A percentile compares a stretch with the other conserved stretches of the same genome.
Conservation (phyloP, 2,329 filamentous ascomycete genomes). For the Cryphonectria nitschkei region DNA sequence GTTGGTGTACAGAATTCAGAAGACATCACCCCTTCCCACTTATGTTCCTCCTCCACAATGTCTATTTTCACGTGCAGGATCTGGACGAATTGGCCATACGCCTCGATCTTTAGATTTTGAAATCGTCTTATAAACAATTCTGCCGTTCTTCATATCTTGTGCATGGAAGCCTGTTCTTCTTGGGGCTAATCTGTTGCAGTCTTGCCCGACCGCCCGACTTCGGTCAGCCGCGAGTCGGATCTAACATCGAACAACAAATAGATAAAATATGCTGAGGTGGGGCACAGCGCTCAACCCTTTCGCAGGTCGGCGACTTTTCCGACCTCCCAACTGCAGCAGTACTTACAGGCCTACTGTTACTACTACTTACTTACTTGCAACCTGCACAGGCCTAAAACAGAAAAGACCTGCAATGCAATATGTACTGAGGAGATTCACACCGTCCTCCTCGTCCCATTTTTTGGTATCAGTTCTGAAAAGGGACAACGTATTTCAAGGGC, state of each 20-base stretch:
- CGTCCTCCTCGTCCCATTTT: background rate
- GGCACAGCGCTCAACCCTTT: slow-evolving; percentile 15
- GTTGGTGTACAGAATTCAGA: background rate
- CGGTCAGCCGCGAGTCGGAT: slow-evolving; percentile 24
- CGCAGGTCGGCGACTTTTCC: background rate
- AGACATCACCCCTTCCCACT: slow-evolving; percentile 15
- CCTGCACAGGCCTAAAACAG: background rate
- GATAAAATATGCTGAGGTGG: background rate
- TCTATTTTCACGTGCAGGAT: background rate
- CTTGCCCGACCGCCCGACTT: slow-evolving; percentile 21
- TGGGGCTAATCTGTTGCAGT: background rate
- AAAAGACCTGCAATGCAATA: slow-evolving; percentile 24
- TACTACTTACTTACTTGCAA: background rate
- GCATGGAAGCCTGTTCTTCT: background rate
- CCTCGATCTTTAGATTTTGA: background rate
- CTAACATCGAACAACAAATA: background rate
- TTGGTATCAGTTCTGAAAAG: background rate
- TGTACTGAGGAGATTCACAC: slow-evolving; percentile 14
- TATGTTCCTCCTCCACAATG: background rate
- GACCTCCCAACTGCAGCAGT: slow-evolving; percentile 4
- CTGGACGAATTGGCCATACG: background rate
- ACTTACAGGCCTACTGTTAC: background rate
- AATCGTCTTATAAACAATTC: background rate
- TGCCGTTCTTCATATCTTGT: background rate
- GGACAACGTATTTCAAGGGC: background rate